A percentile compares a stretch with the other conserved stretches of the same genome.
These are phyloP conservation scores for Eucalyptus polybractea DNA, from an alignment of 345 rosid genomes.

Conservation along the genomic window DNA sequence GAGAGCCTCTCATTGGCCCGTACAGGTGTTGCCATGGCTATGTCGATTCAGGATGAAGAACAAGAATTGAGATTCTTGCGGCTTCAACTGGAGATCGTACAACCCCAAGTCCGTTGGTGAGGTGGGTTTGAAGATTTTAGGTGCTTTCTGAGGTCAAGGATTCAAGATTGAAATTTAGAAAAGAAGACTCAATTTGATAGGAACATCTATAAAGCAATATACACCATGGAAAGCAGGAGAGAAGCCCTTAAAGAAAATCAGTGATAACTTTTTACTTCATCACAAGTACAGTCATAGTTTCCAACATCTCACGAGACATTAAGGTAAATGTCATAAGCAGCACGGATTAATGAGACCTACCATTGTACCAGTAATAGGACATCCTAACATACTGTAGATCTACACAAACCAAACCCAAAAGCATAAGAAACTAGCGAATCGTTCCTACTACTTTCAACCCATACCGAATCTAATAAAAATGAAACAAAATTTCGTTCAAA, in stretches of 20 bases:
- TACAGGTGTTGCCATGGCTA: conserved; percentile 24
- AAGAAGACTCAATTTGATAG: not conserved
- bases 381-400: not conserved
- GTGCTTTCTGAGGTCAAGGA: not conserved
- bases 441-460: not conserved
- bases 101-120: not conserved
- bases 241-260: not conserved
- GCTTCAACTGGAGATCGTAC: not conserved
- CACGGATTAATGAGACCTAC: not conserved
- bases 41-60: not conserved
- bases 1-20: conserved; percentile 26
- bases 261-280: not conserved
- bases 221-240: not conserved
- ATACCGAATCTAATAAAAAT: not conserved
- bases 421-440: not conserved
- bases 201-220: not conserved
- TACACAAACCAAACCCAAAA: not conserved
- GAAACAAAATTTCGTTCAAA: not conserved
- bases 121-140: not conserved
- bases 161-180: not conserved
- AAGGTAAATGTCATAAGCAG: not conserved
- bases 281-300: not conserved
- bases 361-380: not conserved
- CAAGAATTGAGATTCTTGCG: not conserved
- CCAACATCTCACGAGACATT: not conserved